Evolutionary conservation across 2,329 filamentous ascomycete genomes (phyloP).

Genomic region (Hypoxylon sp.): DNA sequence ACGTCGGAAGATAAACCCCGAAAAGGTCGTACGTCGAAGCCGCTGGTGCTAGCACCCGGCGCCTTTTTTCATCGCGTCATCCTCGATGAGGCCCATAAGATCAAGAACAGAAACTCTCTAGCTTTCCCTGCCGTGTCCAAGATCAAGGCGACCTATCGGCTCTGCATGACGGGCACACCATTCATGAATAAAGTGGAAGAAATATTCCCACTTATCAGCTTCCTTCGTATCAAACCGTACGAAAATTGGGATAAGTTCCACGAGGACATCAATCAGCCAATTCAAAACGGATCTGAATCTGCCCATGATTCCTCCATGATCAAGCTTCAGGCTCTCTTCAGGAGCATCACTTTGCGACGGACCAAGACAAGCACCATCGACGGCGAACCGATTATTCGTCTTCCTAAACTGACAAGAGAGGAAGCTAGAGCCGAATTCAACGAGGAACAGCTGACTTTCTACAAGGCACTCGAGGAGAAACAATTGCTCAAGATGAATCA

Average conservation of each 20-base stretch:
- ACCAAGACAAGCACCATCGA: constrained; percentile 84
- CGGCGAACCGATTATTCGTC: constrained; percentile 76
- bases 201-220: constrained; percentile 79
- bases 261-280: constrained; percentile 50
- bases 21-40: background rate
- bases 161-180: constrained; percentile 83
- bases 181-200: constrained; percentile 90
- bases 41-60: constrained; percentile 51
- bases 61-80: constrained; percentile 76
- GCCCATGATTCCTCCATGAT: constrained; percentile 66
- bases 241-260: constrained; percentile 71
- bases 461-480: constrained; percentile 60
- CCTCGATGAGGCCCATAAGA: constrained; percentile 82
- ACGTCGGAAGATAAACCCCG: constrained; percentile 70
- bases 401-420: constrained; percentile 72
- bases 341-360: constrained; percentile 82
- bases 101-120: constrained; percentile 78
- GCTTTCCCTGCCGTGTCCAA: constrained; percentile 66
- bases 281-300: constrained; percentile 50
- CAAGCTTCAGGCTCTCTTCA: constrained; percentile 77
- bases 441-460: constrained; percentile 71
- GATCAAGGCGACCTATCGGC: constrained; percentile 70
- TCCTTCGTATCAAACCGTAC: constrained; percentile 81
- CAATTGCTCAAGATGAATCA: constrained; percentile 41
- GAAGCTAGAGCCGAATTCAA: constrained; percentile 70